These are phyloP conservation scores for Kodamaea ohmeri DNA, from an alignment of 1,139 yeast species.

Conservation along the genomic window DNA sequence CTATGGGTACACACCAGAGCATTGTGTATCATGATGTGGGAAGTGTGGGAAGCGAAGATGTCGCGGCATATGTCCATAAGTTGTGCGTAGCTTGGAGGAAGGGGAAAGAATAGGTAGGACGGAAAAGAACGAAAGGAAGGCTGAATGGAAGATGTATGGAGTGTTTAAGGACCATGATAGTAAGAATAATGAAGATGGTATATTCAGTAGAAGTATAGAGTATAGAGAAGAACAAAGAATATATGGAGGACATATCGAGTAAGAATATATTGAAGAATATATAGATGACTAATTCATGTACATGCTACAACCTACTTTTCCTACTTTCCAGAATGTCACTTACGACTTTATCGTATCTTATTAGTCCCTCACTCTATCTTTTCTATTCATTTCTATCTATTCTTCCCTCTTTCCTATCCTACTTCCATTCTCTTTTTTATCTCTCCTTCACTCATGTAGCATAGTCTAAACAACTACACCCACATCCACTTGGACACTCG, in stretches of 20 bases:
- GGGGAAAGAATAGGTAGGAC: neutral
- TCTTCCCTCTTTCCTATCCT: no score
- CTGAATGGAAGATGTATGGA: neutral
- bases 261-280: no score
- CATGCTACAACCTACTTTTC: no score
- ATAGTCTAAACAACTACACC: slow-evolving; percentile 59
- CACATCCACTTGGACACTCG: slow-evolving; percentile 88
- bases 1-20: slow-evolving; percentile 47
- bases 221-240: no score
- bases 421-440: no score
- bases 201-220: no score
- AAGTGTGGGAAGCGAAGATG: slow-evolving; percentile 21
- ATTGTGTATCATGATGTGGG: slow-evolving; percentile 38
- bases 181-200: neutral
- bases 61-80: slow-evolving; percentile 17
- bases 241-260: no score
- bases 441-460: slow-evolving; percentile 1
- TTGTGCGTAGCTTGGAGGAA: slow-evolving; percentile 8
- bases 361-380: no score
- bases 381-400: no score
- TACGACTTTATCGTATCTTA: no score
- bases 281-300: no score
- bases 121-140: neutral
- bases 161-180: neutral
- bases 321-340: no score